Base-by-base conservation (phyloP, 2,329 filamentous ascomycete species). In the Aspergillus sp. region DNA sequence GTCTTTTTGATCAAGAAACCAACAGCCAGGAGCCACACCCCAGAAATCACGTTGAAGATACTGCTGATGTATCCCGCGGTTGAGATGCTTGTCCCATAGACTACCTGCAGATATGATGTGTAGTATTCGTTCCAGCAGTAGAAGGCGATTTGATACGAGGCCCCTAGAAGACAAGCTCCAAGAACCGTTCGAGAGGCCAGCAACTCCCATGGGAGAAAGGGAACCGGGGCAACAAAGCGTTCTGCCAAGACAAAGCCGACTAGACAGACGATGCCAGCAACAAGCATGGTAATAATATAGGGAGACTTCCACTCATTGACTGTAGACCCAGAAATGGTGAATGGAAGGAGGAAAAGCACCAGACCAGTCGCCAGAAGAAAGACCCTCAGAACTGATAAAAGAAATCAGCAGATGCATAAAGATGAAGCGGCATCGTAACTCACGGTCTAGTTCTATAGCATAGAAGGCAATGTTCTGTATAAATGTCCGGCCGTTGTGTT, bases 321-420 rank as follows among this genome's bases (percentile, higher is more conserved):
- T 3, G 77, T 72, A 14, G 63, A 67, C 4, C 62, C 53, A 54
- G 78, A 75, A 8, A 90, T 77, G 25, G 76, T 83, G 71, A 90
- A 87, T 0, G 87, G 84, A 14, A 90, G 79, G 4, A 90, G 78
- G 68, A 90, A 85, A 7, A 90, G 73, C 0, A 83, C 79, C 64
- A 89, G 82, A 2, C 86, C 87, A 2, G 74, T 77, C 9, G 82
- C 80, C 58, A 90, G 78, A 2, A 90, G 75, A 15, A 89, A 56
- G 21, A 88, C 77, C 14, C 88, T 87, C n/a, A 85, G 55, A 2
- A 85, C 76, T 80, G 35, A 12, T 61, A 12, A 37, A n/a, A 3
- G 6, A 57, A 37, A 60, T 50, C 39, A 31, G 48, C 12, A n/a
- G 5, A 35, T 1, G 23, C n/a, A 44, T 43, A 8, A 6, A 37